Base-by-base conservation (phyloP, 371 early-diverging fungal species). In the Mucor plumbeus region DNA sequence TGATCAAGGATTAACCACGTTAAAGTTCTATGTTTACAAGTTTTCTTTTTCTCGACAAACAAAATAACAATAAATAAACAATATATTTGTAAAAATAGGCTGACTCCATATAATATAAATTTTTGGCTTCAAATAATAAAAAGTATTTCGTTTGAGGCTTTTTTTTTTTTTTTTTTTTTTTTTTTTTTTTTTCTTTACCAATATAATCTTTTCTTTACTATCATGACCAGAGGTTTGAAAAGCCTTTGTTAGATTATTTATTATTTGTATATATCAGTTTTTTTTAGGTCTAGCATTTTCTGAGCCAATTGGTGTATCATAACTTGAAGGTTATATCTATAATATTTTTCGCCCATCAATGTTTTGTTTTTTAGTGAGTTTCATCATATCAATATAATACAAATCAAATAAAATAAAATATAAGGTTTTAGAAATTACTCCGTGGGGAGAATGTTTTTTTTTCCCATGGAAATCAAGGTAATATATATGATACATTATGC, bases 181-280 rank as follows among this genome's bases (percentile, higher is more conserved):
- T n/a, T n/a, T n/a, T n/a, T n/a, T n/a, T n/a, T n/a, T n/a, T n/a
- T 11, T 38, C 31, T 26, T 21, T 13, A 31, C 17, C 31, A 53
- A 53, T 53, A 38, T 26, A 2, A 4, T 5, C 53, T 31, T 10
- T 17, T 44, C n/a, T 58, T 58, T 39, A 58, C 59, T 58, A 58
- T 39, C 40, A 58, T 58, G 59, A 19, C 59, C 39, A 58, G 17
- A 33, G 47, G 61, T 61, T 61, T 61, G 61, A 61, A 36, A 61
- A 31, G 14, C 31, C 5, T 53, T 26, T 31, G 26, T 31, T 53
- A 31, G 31, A 53, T 9, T 53, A 11, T 53, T 53, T 53, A 21
- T 53, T 53, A 21, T 53, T 53, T 53, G 31, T 53, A 19, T 19
- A 1, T 47, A 47, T n/a, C 17, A 44, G 15, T 19, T 47, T 53